A percentile compares a stretch with the other conserved stretches of the same genome.
phyloP scores from a whole-genome alignment of 441 rosid species.

The Heliophila coronopifolia region DNA sequence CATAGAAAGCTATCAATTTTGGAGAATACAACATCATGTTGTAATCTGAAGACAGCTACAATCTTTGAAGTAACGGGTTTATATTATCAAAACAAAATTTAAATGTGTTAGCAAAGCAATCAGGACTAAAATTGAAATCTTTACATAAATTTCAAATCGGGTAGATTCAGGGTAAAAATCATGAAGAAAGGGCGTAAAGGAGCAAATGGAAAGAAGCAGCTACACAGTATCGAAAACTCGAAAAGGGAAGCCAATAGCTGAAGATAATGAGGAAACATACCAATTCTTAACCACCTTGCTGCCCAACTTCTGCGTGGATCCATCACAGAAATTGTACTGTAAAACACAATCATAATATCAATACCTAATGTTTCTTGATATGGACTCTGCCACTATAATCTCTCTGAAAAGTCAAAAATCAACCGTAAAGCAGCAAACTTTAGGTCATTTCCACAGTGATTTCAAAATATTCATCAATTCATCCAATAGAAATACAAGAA shows the following conservation, averaged over 20 bases:
- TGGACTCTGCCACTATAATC: neutral
- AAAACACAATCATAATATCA: conserved; percentile 10
- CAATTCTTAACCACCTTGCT: conserved; percentile 83
- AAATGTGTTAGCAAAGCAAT: neutral
- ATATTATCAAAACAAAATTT: neutral
- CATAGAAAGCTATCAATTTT: neutral
- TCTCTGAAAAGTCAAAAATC: neutral
- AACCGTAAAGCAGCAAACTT: conserved; percentile 12
- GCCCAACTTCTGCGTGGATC: conserved; percentile 92
- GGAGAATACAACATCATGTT: neutral
- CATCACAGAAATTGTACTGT: conserved; percentile 82
- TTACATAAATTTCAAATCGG: neutral
- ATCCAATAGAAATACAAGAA: neutral
- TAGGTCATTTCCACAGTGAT: neutral
- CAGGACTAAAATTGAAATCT: neutral
- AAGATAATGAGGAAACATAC: conserved; percentile 30
- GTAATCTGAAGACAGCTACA: neutral
- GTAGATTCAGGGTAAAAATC: neutral
- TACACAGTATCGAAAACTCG: neutral
- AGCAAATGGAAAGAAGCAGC: conserved; percentile 7
- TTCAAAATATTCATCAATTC: neutral
- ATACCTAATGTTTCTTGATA: neutral
- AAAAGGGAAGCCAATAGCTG: neutral
- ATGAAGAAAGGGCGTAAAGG: neutral
- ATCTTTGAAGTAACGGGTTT: neutral